Percentiles rank a stretch among this genome's conserved stretches.
These are phyloP conservation scores for Populus alba DNA, from an alignment of 345 rosid species.

Conservation along the genomic window DNA sequence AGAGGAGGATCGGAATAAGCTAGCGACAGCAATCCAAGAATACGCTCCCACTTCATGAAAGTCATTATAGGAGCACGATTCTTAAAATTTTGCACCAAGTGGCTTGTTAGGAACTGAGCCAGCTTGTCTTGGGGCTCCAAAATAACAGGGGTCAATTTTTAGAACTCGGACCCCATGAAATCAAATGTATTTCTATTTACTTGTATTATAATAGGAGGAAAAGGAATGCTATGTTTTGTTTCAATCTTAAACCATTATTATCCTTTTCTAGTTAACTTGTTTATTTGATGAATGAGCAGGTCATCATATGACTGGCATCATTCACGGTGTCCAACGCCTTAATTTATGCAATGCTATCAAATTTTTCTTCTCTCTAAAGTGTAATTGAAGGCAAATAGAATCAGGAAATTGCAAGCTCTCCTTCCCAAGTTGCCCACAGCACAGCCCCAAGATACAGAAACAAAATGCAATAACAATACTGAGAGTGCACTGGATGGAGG, in stretches of 20 bases:
- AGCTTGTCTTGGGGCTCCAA: slow-evolving; percentile 13
- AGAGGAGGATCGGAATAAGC: slow-evolving; percentile 68
- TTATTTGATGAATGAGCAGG: background rate
- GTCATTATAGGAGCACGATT: background rate
- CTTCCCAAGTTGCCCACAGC: background rate
- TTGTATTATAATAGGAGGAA: slow-evolving; percentile 25
- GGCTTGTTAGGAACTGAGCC: slow-evolving; percentile 11
- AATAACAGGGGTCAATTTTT: slow-evolving; percentile 21
- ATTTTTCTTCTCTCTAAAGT: background rate
- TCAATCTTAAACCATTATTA: background rate
- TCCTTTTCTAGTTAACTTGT: background rate
- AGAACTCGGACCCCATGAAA: background rate
- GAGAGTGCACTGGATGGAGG: too few relatives aligned
- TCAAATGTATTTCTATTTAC: slow-evolving; percentile 20
- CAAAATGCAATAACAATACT: too few relatives aligned
- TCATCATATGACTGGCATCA: background rate
- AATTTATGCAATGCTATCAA: background rate
- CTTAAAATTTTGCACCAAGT: slow-evolving; percentile 21
- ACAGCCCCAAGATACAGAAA: background rate
- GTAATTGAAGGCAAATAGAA: background rate
- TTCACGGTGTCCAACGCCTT: background rate
- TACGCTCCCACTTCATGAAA: slow-evolving; percentile 66
- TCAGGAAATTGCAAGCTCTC: background rate
- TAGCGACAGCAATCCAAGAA: slow-evolving; percentile 75
- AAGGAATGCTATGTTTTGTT: background rate